Evolutionary conservation across 352 stramenopile genomes (phyloP).

Genomic region (Lagenidium giganteum): DNA sequence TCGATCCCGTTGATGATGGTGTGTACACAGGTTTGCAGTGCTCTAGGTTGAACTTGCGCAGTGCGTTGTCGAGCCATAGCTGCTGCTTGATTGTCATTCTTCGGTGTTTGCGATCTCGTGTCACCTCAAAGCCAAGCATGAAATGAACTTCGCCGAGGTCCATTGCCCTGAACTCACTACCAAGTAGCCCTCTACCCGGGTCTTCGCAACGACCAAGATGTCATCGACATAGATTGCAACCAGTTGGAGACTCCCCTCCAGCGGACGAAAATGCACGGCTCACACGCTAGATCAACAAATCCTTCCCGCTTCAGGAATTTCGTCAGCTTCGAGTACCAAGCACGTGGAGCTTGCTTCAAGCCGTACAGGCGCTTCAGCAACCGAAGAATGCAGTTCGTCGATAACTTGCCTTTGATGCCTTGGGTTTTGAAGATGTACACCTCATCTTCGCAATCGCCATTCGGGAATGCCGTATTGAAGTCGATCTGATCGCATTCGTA

Average conservation of each 20-base stretch:
- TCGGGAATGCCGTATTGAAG: too few species aligned
- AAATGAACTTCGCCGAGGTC: slow-evolving; percentile 5
- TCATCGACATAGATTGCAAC: slow-evolving; percentile 17
- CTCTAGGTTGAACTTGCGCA: slow-evolving; percentile 13
- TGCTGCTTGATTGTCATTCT: slow-evolving; percentile 13
- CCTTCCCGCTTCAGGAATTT: background rate
- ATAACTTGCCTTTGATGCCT: too few species aligned
- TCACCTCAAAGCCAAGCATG: slow-evolving; percentile 7
- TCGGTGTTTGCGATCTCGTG: background rate
- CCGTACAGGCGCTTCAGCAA: too few species aligned
- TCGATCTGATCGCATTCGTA: too few species aligned
- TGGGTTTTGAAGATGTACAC: too few species aligned
- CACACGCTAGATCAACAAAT: slow-evolving; percentile 3
- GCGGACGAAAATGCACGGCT: slow-evolving; percentile 7
- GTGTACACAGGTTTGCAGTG: background rate
- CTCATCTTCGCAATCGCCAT: too few species aligned
- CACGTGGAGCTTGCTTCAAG: too few species aligned
- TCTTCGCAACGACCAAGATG: slow-evolving; percentile 2
- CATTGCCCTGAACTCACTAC: slow-evolving; percentile 4
- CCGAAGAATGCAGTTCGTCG: too few species aligned
- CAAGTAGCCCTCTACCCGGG: background rate
- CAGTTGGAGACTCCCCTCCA: background rate
- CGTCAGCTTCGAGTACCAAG: slow-evolving; percentile 2
- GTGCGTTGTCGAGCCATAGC: background rate
- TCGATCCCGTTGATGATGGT: background rate